A percentile compares a stretch with the other conserved stretches of the same genome.
Conservation (phyloP, 306 rosid genomes). For the Cicer pinnatifidum region DNA sequence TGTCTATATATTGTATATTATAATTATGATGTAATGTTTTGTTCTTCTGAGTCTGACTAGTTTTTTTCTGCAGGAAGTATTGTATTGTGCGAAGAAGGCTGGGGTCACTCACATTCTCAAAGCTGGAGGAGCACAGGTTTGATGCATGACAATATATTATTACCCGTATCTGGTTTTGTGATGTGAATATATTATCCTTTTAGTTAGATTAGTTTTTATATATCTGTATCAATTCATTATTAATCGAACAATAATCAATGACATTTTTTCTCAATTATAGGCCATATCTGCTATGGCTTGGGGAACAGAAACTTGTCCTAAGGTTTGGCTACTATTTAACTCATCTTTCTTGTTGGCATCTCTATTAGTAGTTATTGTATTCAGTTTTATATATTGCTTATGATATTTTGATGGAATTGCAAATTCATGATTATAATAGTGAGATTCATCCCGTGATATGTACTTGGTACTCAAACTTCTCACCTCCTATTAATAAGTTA, state of each 20-base stretch:
- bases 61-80: slow-evolving; percentile 72
- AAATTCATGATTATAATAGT: slow-evolving; percentile 27
- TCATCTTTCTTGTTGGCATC: slow-evolving; percentile 32
- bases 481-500: slow-evolving; percentile 16
- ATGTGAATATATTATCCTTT: slow-evolving; percentile 25
- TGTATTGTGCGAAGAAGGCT: slow-evolving; percentile 98
- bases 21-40: slow-evolving; percentile 18
- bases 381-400: background rate
- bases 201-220: slow-evolving; percentile 10
- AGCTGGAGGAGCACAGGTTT: slow-evolving; percentile 99
- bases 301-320: slow-evolving; percentile 98
- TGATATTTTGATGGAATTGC: slow-evolving; percentile 15
- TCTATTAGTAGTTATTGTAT: slow-evolving; percentile 17
- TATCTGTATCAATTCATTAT: slow-evolving; percentile 9
- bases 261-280: slow-evolving; percentile 50
- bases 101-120: slow-evolving; percentile 96
- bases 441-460: slow-evolving; percentile 11
- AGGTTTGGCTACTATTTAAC: slow-evolving; percentile 57
- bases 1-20: slow-evolving; percentile 36
- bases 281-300: slow-evolving; percentile 98
- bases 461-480: slow-evolving; percentile 15
- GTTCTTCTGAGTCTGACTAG: slow-evolving; percentile 46
- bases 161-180: slow-evolving; percentile 20
- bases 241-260: slow-evolving; percentile 13
- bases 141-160: slow-evolving; percentile 41